phyloP scores from a whole-genome alignment of 148 eudicot species.

The Amaranthus cruentus region DNA sequence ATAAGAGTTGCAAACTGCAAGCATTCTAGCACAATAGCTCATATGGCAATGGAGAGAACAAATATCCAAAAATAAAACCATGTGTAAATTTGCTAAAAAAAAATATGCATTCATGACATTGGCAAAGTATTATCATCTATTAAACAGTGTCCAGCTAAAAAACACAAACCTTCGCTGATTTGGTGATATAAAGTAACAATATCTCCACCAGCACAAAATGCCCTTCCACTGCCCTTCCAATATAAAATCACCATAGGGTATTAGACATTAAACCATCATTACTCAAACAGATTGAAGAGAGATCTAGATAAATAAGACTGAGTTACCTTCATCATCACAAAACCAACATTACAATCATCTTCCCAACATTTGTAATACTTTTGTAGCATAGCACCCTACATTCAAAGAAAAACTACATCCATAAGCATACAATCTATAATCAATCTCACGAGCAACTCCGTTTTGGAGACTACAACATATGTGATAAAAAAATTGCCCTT shows the following conservation, averaged over 20 bases:
- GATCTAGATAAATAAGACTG: not conserved
- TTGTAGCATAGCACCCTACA: conserved; percentile 60
- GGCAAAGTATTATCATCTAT: not conserved
- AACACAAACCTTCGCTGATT: conserved; percentile 47
- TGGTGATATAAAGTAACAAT: conserved; percentile 50
- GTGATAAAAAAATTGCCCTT: too few relatives aligned
- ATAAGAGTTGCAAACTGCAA: not conserved
- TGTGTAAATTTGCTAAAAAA: not conserved
- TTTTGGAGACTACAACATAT: not conserved
- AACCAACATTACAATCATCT: conserved; percentile 55
- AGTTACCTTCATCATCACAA: conserved; percentile 74
- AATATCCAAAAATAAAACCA: not conserved
- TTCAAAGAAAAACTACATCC: conserved; percentile 3
- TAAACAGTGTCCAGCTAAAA: conserved; percentile 13
- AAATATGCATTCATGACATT: not conserved
- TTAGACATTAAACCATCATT: not conserved
- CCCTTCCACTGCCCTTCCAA: conserved; percentile 86
- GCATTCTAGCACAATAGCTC: too few relatives aligned
- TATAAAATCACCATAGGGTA: conserved; percentile 9
- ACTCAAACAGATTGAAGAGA: not conserved
- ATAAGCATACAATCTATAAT: not conserved
- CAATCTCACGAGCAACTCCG: not conserved
- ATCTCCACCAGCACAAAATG: conserved; percentile 93
- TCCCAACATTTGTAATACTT: conserved; percentile 74
- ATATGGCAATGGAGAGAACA: not conserved